Base-by-base conservation (phyloP, 1,284 basidiomycete species). In the Sanghuangporus sanghuang region DNA sequence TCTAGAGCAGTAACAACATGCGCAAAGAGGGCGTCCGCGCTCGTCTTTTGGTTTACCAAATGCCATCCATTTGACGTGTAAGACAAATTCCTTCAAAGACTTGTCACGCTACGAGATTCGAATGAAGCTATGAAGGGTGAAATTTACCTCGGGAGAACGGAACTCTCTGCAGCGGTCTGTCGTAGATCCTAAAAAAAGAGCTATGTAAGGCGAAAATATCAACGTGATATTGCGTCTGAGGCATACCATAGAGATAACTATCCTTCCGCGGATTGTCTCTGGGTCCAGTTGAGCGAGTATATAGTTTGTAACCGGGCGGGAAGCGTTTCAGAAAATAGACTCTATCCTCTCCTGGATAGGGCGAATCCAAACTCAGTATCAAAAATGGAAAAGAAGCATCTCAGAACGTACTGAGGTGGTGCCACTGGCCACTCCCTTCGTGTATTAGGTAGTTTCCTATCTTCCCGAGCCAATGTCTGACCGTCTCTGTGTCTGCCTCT, bases 41-140 rank as follows among this genome's bases (percentile, higher is more conserved):
- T 59, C 32, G 42, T 66, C 61, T 42, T 6, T 53, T 18, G 61
- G 65, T n/a, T 49, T 23, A 32, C 62, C 62, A 55, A 56, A 59
- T 12, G 62, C 65, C 27, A 66, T 56, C 65, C 65, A 66, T 55
- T 63, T 63, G 5, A 57, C 57, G 48, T 66, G 65, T 9, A 63
- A 61, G 3, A 42, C 57, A 44, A 66, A 66, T 53, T 66, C 65
- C 53, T 63, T 35, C 35, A 2, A 35, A n/a, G 44, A 18, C 14
- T 12, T 27, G 18, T 50, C 40, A 52, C 21, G 6, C 27, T 32
- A 32, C 2, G 2, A 32, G 2, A 32, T 32, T 32, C 27, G 27
- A 32, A 2, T 4, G 27, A 32, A 32, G 27, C 3, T 32, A 32
- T 32, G 27, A 32, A 32, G 27, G 27, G 11, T 8, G 6, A 3